These are phyloP conservation scores for Nakazawaea laoshanensis DNA, from an alignment of 805 yeast genomes.

Conservation along the genomic window DNA sequence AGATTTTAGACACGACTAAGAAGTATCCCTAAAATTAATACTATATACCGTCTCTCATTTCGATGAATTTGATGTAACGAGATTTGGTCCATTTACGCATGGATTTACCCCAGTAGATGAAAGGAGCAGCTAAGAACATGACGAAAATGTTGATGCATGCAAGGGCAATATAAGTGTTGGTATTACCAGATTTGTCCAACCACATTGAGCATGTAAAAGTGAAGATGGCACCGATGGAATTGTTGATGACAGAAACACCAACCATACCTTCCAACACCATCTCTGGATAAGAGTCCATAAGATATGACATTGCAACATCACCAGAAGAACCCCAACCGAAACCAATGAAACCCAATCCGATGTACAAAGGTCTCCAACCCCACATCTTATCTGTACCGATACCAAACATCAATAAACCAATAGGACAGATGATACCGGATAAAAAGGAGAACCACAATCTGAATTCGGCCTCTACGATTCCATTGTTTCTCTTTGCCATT, in stretches of 20 bases:
- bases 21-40: too few species aligned
- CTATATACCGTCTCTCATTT: slow-evolving; percentile 37
- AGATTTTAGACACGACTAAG: too few species aligned
- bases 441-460: slow-evolving; percentile 49
- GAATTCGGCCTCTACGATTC: slow-evolving; percentile 58
- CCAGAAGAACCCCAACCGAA: slow-evolving; percentile 67
- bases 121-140: slow-evolving; percentile 48
- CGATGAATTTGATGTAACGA: slow-evolving; percentile 45
- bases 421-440: slow-evolving; percentile 50
- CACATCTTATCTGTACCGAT: slow-evolving; percentile 46
- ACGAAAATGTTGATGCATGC: slow-evolving; percentile 54
- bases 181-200: slow-evolving; percentile 48
- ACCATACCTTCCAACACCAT: slow-evolving; percentile 67
- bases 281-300: slow-evolving; percentile 64
- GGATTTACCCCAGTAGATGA: slow-evolving; percentile 49
- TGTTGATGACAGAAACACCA: slow-evolving; percentile 58
- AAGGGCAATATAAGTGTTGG: slow-evolving; percentile 50
- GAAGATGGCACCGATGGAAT: slow-evolving; percentile 55
- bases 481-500: slow-evolving; percentile 53
- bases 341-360: slow-evolving; percentile 58
- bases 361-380: slow-evolving; percentile 46
- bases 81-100: slow-evolving; percentile 52
- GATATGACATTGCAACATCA: slow-evolving; percentile 59
- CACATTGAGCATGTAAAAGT: slow-evolving; percentile 58
- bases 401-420: slow-evolving; percentile 58